Base-by-base conservation (phyloP, 1,139 yeast species). In the Zhuliangozyma blackwelliae region DNA sequence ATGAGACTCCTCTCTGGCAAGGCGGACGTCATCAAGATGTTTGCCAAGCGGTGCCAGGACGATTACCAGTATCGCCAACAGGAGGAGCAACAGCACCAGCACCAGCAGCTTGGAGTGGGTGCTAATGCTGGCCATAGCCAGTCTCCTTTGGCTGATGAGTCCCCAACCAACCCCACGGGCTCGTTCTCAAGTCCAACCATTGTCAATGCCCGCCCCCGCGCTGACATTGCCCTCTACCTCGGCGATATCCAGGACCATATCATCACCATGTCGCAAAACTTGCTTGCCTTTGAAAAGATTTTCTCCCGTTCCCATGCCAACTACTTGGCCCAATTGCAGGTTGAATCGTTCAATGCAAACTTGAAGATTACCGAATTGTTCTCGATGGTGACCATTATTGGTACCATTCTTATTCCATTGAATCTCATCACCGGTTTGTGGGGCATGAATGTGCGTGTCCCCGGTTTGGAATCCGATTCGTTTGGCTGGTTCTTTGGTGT, bases 381-480 rank as follows among this genome's bases (percentile, higher is more conserved):
- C 52, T 96, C 97, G 3, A 87, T 90, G 55, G 87, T 92, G 40
- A 88, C 97, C 6, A 83, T 92, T 30, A 65, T 92, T 45, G 98
- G 98, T 72, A 89, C 97, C 0, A 86, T 92, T 43, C 96, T 92
- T 7, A 67, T 92, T 43, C 98, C 98, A 3, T 78, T 92, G 73
- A 92, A 92, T 56, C 87, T 92, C 40, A 82, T 92, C 20, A 92
- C 98, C 1, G 98, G 98, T 23, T 67, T 92, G 37, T 92, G 97
- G 97, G 98, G 98, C 43, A 92, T 92, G 98, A 92, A 92, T 64
- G 95, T 95, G 47, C 50, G 86, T 8, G 97, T 92, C 27, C 98
- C 98, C 0, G 98, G 98, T 0, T 97, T 90, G 55, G 82, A 75
- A 23, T 67, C 69, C 34, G 80, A 76, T 10, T 82, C 87, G 1